Base-by-base conservation (phyloP, 164 flowering plant species). In the Aristolochia contorta region DNA sequence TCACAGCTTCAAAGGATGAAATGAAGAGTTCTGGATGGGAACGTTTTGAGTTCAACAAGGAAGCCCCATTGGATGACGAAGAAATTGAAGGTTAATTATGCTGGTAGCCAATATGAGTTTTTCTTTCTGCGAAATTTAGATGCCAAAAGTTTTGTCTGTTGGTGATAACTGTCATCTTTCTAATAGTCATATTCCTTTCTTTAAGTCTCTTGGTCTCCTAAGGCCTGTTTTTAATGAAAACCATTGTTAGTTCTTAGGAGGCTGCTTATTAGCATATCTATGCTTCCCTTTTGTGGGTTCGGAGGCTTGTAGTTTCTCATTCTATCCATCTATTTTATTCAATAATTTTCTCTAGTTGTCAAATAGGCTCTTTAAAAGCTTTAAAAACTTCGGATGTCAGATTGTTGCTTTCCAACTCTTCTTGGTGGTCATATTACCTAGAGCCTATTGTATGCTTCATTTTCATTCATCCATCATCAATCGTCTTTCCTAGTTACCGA, bases 11-110 rank as follows among this genome's bases (percentile, higher is more conserved):
- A 19, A 60, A 60, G 47, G 63, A 60, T 16, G 48, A 41, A 13
- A 19, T 50, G 2, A 60, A 9, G 58, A 85, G 89, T 56, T 72
- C 84, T 22, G 90, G 91, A 54, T 92, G 98, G 98, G 98, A 89
- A 70, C 76, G 98, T 13, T 92, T 92, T 78, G 90, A 89, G 61
- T 92, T 92, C 59, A 71, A 92, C 80, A 92, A 87, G 72, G 96
- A 92, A 79, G 98, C 97, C 6, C 96, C 97, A 27, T 82, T 92
- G 65, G 98, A 89, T 62, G 96, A 86, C 60, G 94, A 89, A 57
- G 93, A 91, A 66, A 58, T 84, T 56, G 96, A 89, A 92, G 96
- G 98, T 87, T 47, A 64, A 52, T 27, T 23, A 21, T 49, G 19
- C 21, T 49, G 22, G 53, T 49, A 18, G 6, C 21, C 53, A 21